Evolutionary conservation across 345 rosid genomes (phyloP).

Genomic region (Erucastrum elatum): DNA sequence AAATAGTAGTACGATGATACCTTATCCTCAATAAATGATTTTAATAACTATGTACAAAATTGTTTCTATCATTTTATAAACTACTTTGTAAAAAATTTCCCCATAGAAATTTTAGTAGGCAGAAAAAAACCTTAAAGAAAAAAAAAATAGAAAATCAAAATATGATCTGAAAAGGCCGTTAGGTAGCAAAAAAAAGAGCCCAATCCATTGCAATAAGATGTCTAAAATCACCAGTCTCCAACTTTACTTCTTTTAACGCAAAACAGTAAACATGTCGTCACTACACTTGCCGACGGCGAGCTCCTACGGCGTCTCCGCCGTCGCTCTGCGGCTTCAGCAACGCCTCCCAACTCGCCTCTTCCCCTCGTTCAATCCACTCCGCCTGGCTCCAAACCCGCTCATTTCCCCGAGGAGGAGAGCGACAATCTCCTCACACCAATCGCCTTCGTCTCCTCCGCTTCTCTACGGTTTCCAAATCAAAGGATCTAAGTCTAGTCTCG

Average conservation of each 20-base stretch:
- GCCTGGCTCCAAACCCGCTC: constrained; percentile 27
- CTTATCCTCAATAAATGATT: too few relatives aligned
- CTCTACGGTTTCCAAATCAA: constrained; percentile 38
- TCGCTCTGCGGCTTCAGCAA: constrained; percentile 29
- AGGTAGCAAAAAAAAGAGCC: constrained; percentile 31
- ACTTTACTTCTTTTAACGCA: constrained; percentile 12
- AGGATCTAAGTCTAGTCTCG: constrained; percentile 34
- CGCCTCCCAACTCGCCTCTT: constrained; percentile 26
- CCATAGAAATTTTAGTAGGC: too few relatives aligned
- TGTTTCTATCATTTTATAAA: too few relatives aligned
- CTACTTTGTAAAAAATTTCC: too few relatives aligned
- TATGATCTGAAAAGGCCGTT: constrained; percentile 21
- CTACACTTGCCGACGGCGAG: constrained; percentile 55
- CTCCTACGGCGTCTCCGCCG: constrained; percentile 39
- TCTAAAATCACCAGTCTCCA: not conserved
- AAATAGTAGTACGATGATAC: too few relatives aligned
- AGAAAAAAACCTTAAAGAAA: not conserved
- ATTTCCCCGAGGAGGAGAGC: constrained; percentile 14
- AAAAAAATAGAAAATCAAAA: not conserved
- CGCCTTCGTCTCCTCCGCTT: constrained; percentile 15
- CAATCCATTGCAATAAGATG: not conserved
- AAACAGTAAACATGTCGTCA: constrained; percentile 48
- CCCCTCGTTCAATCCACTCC: constrained; percentile 20
- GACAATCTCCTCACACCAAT: constrained; percentile 26
- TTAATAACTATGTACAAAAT: too few relatives aligned